Evolutionary conservation across 2,329 filamentous ascomycete species (phyloP), one percentile per base, ranked within the genome.

Genomic region (Phoma sp.): DNA sequence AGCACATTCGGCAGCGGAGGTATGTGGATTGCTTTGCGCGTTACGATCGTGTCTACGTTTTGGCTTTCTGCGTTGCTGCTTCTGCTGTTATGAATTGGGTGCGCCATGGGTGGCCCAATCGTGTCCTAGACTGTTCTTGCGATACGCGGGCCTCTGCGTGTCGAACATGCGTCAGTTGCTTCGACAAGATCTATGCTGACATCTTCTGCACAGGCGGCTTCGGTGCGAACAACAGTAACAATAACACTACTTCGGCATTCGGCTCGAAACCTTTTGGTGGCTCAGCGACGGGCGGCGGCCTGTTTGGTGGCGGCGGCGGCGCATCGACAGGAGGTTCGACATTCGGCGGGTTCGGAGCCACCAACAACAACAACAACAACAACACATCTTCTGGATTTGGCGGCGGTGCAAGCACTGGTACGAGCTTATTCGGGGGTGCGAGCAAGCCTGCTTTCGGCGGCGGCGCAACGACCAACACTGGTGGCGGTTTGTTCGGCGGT

Each of bases 11-110:
- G 73, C 62, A 67, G 71, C 59, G 72, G 70, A 74, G 72, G 71
- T 74, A 75, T 64, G 71, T 74, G 64, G 63, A 63, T 62, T 58
- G 61, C 62, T 68, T 69, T 73, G 71, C 70, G 71, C 68, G 65
- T 70, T 62, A 57, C 54, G 50, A 48, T 68, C 68, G 65, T 63
- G 66, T 71, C 46, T 44, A 29, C 44, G 33, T 53, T 51, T 44
- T 56, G 33, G 44, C 43, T 31, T 32, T 40, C 33, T 49, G 39
- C 39, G 36, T 48, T 45, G 35, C 39, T 49, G 39, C 36, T 13
- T 39, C 39, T 48, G 47, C 47, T 33, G 22, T 19, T 4, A 6
- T 22, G 31, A 36, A 17, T 29, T 6, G n/a, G 35, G 46, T 32
- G 15, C 31, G 6, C 12, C n/a, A 12, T 22, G 35, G 19, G 19